phyloP scores from a whole-genome alignment of 2,329 filamentous ascomycete genomes.

The Dactylellina drechsleri region DNA sequence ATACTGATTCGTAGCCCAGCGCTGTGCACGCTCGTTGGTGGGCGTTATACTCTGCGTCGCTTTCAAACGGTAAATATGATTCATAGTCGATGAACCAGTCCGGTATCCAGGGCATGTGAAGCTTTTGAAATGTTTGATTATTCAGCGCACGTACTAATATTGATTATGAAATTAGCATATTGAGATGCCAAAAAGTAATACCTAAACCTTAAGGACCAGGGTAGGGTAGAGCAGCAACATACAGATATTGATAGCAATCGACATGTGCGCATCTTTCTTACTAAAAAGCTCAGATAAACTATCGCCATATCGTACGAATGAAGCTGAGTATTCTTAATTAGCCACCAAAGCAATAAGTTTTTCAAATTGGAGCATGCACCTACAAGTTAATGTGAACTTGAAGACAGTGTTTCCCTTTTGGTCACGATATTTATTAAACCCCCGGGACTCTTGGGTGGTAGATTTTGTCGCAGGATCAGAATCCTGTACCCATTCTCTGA shows the following conservation, averaged over 20 bases:
- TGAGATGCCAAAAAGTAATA: no score
- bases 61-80: not conserved
- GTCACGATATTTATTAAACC: conserved; percentile 40
- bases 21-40: not conserved
- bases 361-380: not conserved
- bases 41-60: not conserved
- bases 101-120: conserved; percentile 29
- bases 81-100: not conserved
- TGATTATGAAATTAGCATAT: not conserved
- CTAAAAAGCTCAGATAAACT: conserved; percentile 36
- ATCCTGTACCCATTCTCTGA: conserved; percentile 49
- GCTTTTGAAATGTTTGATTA: conserved; percentile 28
- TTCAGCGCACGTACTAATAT: conserved; percentile 35
- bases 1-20: not conserved
- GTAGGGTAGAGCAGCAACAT: not conserved
- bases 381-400: conserved; percentile 46
- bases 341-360: not conserved
- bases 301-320: conserved; percentile 46
- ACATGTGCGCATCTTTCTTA: conserved; percentile 45
- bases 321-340: not conserved
- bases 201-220: not conserved
- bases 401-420: conserved; percentile 36
- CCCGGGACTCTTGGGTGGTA: conserved; percentile 20
- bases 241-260: conserved; percentile 33
- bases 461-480: conserved; percentile 7